These are phyloP conservation scores for Porogramme epimiltina DNA, from an alignment of 1,284 basidiomycete genomes.

Conservation along the genomic window DNA sequence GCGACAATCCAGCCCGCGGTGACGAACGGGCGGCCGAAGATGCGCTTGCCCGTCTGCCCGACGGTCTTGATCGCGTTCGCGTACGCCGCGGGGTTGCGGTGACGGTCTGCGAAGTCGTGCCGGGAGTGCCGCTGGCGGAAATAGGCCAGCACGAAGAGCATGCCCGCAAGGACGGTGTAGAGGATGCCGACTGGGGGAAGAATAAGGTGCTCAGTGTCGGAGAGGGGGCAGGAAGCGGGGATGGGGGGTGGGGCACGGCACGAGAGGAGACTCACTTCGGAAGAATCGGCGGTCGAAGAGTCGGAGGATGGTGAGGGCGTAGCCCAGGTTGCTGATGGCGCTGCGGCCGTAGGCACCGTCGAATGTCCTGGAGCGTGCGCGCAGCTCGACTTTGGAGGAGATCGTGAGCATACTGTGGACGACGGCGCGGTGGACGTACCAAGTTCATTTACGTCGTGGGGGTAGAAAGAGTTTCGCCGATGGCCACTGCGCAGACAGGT, in stretches of 20 bases:
- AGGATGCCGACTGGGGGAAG: constrained; percentile 62
- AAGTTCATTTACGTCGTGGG: constrained; percentile 64
- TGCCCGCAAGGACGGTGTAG: constrained; percentile 63
- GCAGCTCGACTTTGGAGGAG: constrained; percentile 53
- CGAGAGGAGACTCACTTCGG: constrained; percentile 48
- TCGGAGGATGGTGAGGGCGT: constrained; percentile 72
- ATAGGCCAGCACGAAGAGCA: constrained; percentile 64
- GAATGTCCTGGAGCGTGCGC: constrained; percentile 80
- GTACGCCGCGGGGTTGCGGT: constrained; percentile 11
- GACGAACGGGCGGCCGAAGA: constrained; percentile 77
- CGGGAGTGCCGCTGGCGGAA: constrained; percentile 63
- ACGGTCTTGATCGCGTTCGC: constrained; percentile 45
- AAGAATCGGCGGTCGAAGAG: constrained; percentile 76
- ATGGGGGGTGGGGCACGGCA: constrained; percentile 6
- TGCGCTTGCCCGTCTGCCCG: constrained; percentile 58
- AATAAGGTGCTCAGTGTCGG: no score
- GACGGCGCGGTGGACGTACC: constrained; percentile 9
- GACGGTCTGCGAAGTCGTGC: constrained; percentile 72
- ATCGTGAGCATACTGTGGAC: background rate
- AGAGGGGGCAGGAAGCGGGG: constrained; percentile 1
- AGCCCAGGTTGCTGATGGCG: constrained; percentile 74
- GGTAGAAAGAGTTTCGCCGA: constrained; percentile 56
- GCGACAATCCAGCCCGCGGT: constrained; percentile 79
- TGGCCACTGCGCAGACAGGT: constrained; percentile 49
- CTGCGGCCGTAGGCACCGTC: constrained; percentile 80